Evolutionary conservation across 495 filamentous ascomycete species (phyloP).

Genomic region (Penicillium fimorum): DNA sequence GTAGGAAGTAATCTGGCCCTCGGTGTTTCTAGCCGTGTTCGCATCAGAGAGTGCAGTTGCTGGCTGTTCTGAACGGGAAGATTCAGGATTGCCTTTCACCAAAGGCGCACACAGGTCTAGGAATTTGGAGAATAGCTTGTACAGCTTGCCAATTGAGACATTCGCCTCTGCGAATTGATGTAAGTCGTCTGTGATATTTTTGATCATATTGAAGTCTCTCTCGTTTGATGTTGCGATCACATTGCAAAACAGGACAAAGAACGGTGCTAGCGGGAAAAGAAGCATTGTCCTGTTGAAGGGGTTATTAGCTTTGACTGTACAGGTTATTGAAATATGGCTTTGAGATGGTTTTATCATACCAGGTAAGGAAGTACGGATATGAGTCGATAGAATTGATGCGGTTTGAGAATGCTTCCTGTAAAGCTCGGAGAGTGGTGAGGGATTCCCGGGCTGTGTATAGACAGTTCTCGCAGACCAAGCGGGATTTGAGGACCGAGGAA

Average conservation of each 20-base stretch:
- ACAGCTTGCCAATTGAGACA: constrained; percentile 28
- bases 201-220: constrained; percentile 32
- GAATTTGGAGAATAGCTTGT: constrained; percentile 32
- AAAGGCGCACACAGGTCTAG: constrained; percentile 28
- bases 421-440: constrained; percentile 21
- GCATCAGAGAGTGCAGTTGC: not conserved
- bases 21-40: not conserved
- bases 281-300: constrained; percentile 28
- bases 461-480: constrained; percentile 29
- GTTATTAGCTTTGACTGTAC: not conserved
- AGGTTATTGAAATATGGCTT: not conserved
- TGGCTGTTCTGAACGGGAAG: not conserved
- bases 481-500: constrained; percentile 25
- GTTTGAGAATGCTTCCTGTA: constrained; percentile 25
- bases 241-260: constrained; percentile 38
- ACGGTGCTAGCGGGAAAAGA: constrained; percentile 32
- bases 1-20: constrained; percentile 3
- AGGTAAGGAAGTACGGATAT: constrained; percentile 34
- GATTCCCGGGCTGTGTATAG: constrained; percentile 29
- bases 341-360: constrained; percentile 16
- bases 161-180: constrained; percentile 26
- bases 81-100: constrained; percentile 12
- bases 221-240: constrained; percentile 33
- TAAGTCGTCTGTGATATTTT: constrained; percentile 27
- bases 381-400: constrained; percentile 21